Base-by-base conservation (phyloP, 352 stramenopile species). In the Globisporangium mamillatum region DNA sequence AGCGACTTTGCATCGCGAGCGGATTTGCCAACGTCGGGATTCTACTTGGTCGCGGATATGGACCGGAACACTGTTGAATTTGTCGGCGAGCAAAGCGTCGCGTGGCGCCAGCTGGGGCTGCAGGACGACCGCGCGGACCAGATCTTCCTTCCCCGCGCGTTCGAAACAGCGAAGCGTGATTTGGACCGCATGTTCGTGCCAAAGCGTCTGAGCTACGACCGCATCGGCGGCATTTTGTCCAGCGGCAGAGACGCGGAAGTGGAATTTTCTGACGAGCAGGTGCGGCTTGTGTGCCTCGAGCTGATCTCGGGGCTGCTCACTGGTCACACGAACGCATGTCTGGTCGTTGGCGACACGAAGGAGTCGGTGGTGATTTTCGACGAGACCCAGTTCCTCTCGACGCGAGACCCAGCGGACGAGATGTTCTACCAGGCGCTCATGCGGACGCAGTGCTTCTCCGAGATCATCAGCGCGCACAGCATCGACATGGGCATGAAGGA, bases 281-380 rank as follows among this genome's bases (percentile, higher is more conserved):
- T 93, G 53, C 83, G 83, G 5, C 72, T 72, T 4, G 78, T 91
- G 25, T 95, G 84, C 60, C 81, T 90, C 25, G 83, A 93, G 38
- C 72, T 93, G 22, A 86, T 95, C 25, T 82, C 75, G 0, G 74
- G 79, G 29, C 66, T 95, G 29, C 73, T 95, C 57, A 74, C 75
- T 16, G 81, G 80, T 34, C 86, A 95, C 68, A 90, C 82, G 29
- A 86, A 86, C 70, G 82, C 86, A 16, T 92, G 85, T 29, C 75
- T 95, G 8, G 84, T 93, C 41, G 88, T 95, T 48, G 88, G 88
- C 50, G 88, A 95, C 70, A 92, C 86, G 52, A 92, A 89, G 50
- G 88, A 95, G 69, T 95, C 86, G 3, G 88, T 95, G 22, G 86
- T 95, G 46, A 95, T 95, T 60, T 95, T 95, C 57, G 88, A 95